Evolutionary conservation across 2,329 filamentous ascomycete species (phyloP), one percentile per base, ranked within the genome.

Genomic region (Periconia sp.): DNA sequence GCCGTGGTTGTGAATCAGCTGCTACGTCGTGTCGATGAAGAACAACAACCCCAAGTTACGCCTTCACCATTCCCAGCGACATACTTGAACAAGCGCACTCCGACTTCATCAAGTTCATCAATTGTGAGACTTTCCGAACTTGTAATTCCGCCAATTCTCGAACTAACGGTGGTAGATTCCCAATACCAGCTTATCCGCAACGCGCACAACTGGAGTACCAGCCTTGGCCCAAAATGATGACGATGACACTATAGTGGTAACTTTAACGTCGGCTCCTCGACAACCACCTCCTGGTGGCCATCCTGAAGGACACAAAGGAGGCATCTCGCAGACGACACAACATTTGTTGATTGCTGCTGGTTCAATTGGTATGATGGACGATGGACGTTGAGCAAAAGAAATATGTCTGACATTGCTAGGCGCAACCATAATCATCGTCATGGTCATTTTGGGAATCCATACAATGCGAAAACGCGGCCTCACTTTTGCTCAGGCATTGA

Each of bases 331-430:
- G 40, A 67, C 68, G 8, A 74, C 72, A n/a, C 63, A 74, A 50
- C 73, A 75, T 49, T 51, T 73, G 54, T 67, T 75, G 30, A 75
- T 75, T 27, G 73, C 73, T 49, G 72, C 72, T 52, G 73, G 72
- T 9, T 74, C 73, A n/a, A 74, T 75, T 52, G 72, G 72, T 71
- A 60, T 15, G 61, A 30, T 20, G 23, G 45, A 17, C 14, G 15
- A 8, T 23, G 15, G 18, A 47, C 17, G 3, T 13, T 15, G 20
- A 8, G 23, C 30, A 15, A 13, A 17, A 45, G 15, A 13, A 10
- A 14, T 13, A 8, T 41, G 15, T 30, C 62, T 73, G 35, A 71
- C 42, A 33, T 9, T 15, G 13, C 1, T 46, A 75, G 73, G 71
- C 55, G 71, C 69, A 20, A 75, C 73, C 10, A 71, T 75, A 41